These are phyloP conservation scores for Excoecaria agallocha DNA, from an alignment of 345 rosid species.

Conservation along the genomic window DNA sequence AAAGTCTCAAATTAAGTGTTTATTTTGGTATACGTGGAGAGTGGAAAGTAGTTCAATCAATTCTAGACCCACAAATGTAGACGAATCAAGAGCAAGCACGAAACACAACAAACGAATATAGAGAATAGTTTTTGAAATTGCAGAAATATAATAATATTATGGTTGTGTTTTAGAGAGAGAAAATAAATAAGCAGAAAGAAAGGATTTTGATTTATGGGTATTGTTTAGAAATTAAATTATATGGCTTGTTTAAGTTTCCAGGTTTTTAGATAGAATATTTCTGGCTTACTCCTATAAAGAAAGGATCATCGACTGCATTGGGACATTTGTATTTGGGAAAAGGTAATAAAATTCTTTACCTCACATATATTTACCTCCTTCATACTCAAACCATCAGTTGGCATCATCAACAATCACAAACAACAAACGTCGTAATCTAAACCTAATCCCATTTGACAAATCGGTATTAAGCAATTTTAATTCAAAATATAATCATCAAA, in stretches of 20 bases:
- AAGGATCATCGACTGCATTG: neutral
- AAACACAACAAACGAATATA: slow-evolving; percentile 30
- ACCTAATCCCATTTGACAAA: too few relatives aligned
- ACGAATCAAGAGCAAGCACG: slow-evolving; percentile 30
- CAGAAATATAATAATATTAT: slow-evolving; percentile 20
- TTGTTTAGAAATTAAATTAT: neutral
- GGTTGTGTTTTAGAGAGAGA: slow-evolving; percentile 15
- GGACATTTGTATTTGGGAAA: too few relatives aligned
- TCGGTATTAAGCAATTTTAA: too few relatives aligned
- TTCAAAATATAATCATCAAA: too few relatives aligned
- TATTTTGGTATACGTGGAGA: too few relatives aligned
- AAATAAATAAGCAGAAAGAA: neutral
- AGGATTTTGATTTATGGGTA: slow-evolving; percentile 13
- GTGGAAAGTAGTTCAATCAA: neutral
- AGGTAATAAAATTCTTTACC: too few relatives aligned
- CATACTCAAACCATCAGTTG: too few relatives aligned
- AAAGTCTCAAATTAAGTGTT: too few relatives aligned
- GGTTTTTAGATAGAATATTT: slow-evolving; percentile 3
- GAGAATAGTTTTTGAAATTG: slow-evolving; percentile 23
- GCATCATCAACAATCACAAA: too few relatives aligned
- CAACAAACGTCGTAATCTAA: too few relatives aligned
- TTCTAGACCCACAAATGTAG: slow-evolving; percentile 23
- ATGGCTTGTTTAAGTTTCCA: too few relatives aligned
- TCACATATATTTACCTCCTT: too few relatives aligned
- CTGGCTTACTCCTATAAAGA: neutral